These are phyloP conservation scores for Xeromyces bisporus DNA, from an alignment of 495 filamentous ascomycete species.

Conservation along the genomic window DNA sequence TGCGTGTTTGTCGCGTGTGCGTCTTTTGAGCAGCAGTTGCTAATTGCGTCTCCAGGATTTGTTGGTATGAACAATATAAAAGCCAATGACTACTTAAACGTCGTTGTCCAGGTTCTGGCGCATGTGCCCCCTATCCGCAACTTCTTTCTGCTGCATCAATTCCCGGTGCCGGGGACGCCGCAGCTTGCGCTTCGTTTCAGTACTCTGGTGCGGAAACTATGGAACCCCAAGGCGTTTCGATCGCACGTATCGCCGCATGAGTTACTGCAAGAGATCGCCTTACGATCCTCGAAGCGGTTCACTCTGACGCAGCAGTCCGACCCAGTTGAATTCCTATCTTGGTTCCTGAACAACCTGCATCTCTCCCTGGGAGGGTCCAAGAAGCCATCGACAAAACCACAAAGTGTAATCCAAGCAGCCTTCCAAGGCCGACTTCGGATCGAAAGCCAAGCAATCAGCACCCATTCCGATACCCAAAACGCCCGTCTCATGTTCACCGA, in stretches of 20 bases:
- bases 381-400: slow-evolving; percentile 48
- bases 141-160: slow-evolving; percentile 69
- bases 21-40: background rate
- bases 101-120: slow-evolving; percentile 81
- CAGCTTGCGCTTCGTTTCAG: slow-evolving; percentile 62
- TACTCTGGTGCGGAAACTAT: slow-evolving; percentile 88
- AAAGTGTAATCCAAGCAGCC: slow-evolving; percentile 68
- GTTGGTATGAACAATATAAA: slow-evolving; percentile 99
- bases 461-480: slow-evolving; percentile 62
- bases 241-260: slow-evolving; percentile 95
- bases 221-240: slow-evolving; percentile 95
- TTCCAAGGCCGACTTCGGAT: slow-evolving; percentile 88
- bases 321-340: slow-evolving; percentile 87
- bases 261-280: slow-evolving; percentile 81
- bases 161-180: slow-evolving; percentile 28
- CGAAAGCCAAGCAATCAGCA: slow-evolving; percentile 87
- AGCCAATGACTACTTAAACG: slow-evolving; percentile 96
- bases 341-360: slow-evolving; percentile 94
- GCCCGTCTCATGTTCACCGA: slow-evolving; percentile 91
- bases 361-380: slow-evolving; percentile 79
- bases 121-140: slow-evolving; percentile 86
- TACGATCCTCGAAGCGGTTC: slow-evolving; percentile 82
- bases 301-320: slow-evolving; percentile 84
- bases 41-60: slow-evolving; percentile 38
- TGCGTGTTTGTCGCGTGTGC: background rate